Conservation (phyloP, 352 stramenopile genomes). For the Globisporangium parvum region DNA sequence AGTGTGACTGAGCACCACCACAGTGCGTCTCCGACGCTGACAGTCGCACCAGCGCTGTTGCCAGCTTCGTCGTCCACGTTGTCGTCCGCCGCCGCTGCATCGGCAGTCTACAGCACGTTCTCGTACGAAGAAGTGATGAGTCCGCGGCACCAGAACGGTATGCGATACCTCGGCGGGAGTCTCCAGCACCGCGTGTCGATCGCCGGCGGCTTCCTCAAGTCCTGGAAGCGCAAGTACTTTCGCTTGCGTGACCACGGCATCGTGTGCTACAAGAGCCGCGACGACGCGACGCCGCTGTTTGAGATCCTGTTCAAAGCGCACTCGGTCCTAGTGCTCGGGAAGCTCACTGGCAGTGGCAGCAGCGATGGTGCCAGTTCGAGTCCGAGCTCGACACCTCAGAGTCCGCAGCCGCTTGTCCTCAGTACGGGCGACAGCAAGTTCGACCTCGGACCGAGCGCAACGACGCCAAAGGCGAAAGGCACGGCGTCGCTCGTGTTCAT, state of each 20-base stretch:
- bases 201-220: slow-evolving; percentile 56
- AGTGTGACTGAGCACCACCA: not conserved
- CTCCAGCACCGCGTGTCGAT: slow-evolving; percentile 50
- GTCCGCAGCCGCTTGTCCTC: not conserved
- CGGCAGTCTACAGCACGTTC: slow-evolving; percentile 13
- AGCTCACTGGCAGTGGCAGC: slow-evolving; percentile 4
- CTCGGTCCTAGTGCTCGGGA: slow-evolving; percentile 30
- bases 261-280: slow-evolving; percentile 51
- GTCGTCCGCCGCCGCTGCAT: not conserved
- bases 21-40: not conserved
- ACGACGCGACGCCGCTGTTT: slow-evolving; percentile 45
- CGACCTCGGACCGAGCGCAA: not conserved
- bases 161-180: slow-evolving; percentile 48
- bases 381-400: not conserved
- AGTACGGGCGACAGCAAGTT: not conserved
- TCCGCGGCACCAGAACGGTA: slow-evolving; percentile 43
- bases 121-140: slow-evolving; percentile 49
- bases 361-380: not conserved
- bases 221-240: slow-evolving; percentile 71
- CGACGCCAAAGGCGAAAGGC: slow-evolving; percentile 8
- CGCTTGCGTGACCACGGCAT: slow-evolving; percentile 56
- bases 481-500: slow-evolving; percentile 25
- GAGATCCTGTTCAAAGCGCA: slow-evolving; percentile 51
- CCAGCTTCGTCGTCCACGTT: too few relatives aligned
- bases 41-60: too few relatives aligned